These are phyloP conservation scores for Aspergillus diversus DNA, from an alignment of 495 filamentous ascomycete genomes.

Conservation along the genomic window DNA sequence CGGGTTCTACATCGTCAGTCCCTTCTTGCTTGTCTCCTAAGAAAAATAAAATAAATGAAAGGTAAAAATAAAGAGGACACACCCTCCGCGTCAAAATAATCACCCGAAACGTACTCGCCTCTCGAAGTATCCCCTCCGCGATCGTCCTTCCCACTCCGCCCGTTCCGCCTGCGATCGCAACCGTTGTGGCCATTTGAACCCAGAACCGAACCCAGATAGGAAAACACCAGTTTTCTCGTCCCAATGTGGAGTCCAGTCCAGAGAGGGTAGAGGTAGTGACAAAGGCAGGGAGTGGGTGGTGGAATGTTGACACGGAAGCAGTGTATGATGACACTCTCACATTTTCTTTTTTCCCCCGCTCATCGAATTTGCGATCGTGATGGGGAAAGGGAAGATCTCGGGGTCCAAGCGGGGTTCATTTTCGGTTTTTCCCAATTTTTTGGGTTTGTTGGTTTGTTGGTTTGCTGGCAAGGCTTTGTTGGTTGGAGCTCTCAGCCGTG, in stretches of 20 bases:
- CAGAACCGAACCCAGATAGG: neutral
- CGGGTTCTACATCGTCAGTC: neutral
- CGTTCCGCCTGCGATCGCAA: constrained; percentile 2
- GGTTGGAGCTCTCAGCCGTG: neutral
- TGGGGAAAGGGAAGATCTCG: neutral
- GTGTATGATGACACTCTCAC: too few species aligned
- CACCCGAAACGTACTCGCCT: neutral
- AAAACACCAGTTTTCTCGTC: too few species aligned
- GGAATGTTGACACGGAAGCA: too few species aligned
- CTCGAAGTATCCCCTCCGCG: neutral
- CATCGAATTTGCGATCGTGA: too few species aligned
- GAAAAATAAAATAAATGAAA: neutral
- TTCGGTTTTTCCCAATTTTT: neutral
- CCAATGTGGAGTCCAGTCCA: too few species aligned
- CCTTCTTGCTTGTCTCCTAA: too few species aligned
- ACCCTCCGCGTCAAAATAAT: neutral
- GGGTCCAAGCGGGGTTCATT: neutral
- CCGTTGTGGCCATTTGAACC: neutral
- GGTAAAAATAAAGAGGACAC: neutral
- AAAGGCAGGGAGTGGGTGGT: too few species aligned
- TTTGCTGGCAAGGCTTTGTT: too few species aligned
- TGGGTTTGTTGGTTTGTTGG: too few species aligned
- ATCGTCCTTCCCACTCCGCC: neutral
- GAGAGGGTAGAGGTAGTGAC: too few species aligned
- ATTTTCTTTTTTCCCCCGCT: too few species aligned